These are phyloP conservation scores for Nakaseomyces nivariensis DNA, from an alignment of 1,139 yeast genomes.

Conservation along the genomic window DNA sequence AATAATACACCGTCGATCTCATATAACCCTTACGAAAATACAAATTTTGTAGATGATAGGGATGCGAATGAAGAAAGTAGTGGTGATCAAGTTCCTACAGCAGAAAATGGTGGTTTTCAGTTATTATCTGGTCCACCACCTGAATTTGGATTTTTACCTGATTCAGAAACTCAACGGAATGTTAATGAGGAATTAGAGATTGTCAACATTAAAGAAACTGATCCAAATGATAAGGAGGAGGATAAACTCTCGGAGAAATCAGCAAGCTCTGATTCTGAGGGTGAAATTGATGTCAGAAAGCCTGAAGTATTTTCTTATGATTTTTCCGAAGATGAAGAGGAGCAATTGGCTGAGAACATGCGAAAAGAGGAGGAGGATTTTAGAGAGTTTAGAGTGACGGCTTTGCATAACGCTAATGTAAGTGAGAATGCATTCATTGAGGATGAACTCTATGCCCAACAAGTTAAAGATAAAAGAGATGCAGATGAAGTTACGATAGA, in stretches of 20 bases:
- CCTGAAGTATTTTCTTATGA: slow-evolving; percentile 42
- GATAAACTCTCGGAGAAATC: slow-evolving; percentile 1
- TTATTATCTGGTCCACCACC: not conserved
- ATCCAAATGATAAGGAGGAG: not conserved
- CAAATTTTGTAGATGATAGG: slow-evolving; percentile 15
- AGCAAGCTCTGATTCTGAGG: slow-evolving; percentile 6
- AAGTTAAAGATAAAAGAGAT: slow-evolving; percentile 66
- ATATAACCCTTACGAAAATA: slow-evolving; percentile 12
- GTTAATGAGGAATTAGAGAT: not conserved
- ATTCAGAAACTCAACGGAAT: not conserved
- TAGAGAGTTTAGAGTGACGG: slow-evolving; percentile 45
- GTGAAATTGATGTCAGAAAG: slow-evolving; percentile 7
- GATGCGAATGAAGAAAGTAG: slow-evolving; percentile 6
- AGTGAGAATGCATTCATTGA: slow-evolving; percentile 23
- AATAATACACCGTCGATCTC: slow-evolving; percentile 3
- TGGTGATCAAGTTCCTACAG: not conserved
- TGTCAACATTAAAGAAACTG: not conserved
- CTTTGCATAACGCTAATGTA: slow-evolving; percentile 17
- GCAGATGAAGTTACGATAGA: slow-evolving; percentile 82
- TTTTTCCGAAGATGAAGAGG: slow-evolving; percentile 72
- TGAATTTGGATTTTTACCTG: not conserved
- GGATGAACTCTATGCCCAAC: slow-evolving; percentile 38
- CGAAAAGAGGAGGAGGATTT: slow-evolving; percentile 65
- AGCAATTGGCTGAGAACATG: slow-evolving; percentile 49
- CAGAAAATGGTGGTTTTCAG: not conserved